A percentile compares a stretch with the other conserved stretches of the same genome.
Evolutionary conservation across 768 basidiomycete species (phyloP).

Genomic region (Amanita fuliginea): DNA sequence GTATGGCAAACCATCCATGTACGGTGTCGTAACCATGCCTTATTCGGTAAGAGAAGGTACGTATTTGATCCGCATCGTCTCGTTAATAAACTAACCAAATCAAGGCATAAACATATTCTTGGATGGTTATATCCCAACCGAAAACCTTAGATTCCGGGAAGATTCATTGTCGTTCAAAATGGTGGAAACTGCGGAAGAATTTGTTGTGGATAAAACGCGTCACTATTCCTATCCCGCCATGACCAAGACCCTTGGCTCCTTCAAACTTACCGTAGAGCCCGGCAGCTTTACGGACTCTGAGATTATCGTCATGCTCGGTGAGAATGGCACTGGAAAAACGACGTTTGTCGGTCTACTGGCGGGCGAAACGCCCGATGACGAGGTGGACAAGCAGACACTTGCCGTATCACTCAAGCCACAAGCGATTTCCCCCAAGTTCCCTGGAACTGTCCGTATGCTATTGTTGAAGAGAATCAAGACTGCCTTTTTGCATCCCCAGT

Average conservation of each 20-base stretch:
- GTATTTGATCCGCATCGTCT: slow-evolving; percentile 9
- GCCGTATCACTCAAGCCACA: slow-evolving; percentile 96
- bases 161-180: slow-evolving; percentile 96
- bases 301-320: slow-evolving; percentile 98
- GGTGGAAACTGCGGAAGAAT: slow-evolving; percentile 90
- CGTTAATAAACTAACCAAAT: slow-evolving; percentile 1
- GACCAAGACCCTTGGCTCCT: slow-evolving; percentile 92
- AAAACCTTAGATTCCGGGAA: slow-evolving; percentile 95
- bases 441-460: slow-evolving; percentile 92
- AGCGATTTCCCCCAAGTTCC: slow-evolving; percentile 96
- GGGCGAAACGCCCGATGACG: slow-evolving; percentile 82
- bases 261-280: slow-evolving; percentile 88
- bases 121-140: slow-evolving; percentile 97
- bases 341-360: slow-evolving; percentile 94
- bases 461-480: slow-evolving; percentile 90
- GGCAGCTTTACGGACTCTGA: slow-evolving; percentile 98
- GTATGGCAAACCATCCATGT: slow-evolving; percentile 96
- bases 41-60: slow-evolving; percentile 93
- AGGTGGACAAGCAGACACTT: slow-evolving; percentile 72
- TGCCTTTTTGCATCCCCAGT: slow-evolving; percentile 99
- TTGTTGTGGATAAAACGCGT: slow-evolving; percentile 76
- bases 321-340: slow-evolving; percentile 99
- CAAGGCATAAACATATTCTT: slow-evolving; percentile 98
- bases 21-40: slow-evolving; percentile 98
- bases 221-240: slow-evolving; percentile 90